Evolutionary conservation across 345 rosid genomes (phyloP).

Genomic region (Geranium rotundifolium): DNA sequence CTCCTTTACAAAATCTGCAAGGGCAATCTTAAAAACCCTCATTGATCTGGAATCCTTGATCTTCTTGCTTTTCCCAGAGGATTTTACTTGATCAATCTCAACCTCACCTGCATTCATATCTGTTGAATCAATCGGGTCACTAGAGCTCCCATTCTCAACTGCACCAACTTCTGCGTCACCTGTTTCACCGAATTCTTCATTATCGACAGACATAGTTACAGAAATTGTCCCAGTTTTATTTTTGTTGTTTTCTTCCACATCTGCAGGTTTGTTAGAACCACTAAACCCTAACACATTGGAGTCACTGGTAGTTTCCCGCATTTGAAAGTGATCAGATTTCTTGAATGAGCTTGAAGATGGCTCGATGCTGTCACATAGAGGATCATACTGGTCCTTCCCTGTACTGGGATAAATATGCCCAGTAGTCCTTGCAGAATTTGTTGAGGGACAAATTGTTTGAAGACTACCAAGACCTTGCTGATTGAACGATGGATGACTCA

Average conservation of each 20-base stretch:
- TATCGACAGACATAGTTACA: conserved; percentile 26
- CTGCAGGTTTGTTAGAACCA: conserved; percentile 41
- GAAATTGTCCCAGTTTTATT: conserved; percentile 25
- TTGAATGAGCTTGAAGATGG: conserved; percentile 34
- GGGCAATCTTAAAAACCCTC: conserved; percentile 61
- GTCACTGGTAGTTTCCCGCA: conserved; percentile 30
- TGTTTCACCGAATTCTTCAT: conserved; percentile 62
- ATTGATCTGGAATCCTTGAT: conserved; percentile 53
- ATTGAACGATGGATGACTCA: conserved; percentile 22
- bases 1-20: conserved; percentile 89
- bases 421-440: conserved; percentile 27
- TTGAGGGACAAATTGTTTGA: conserved; percentile 33
- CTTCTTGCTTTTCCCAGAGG: conserved; percentile 40
- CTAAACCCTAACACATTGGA: conserved; percentile 31
- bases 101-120: conserved; percentile 24
- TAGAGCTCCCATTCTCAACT: conserved; percentile 49
- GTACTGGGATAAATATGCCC: conserved; percentile 21
- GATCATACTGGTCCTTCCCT: conserved; percentile 68
- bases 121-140: conserved; percentile 21
- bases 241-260: conserved; percentile 45
- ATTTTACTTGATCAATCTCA: conserved; percentile 51
- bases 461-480: conserved; percentile 17
- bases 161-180: conserved; percentile 51
- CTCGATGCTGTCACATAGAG: conserved; percentile 73
- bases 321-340: conserved; percentile 24